Evolutionary conservation across 108 stramenopile species (phyloP), one percentile per base, ranked within the genome.

Genomic region (Cyclotella atomus): DNA sequence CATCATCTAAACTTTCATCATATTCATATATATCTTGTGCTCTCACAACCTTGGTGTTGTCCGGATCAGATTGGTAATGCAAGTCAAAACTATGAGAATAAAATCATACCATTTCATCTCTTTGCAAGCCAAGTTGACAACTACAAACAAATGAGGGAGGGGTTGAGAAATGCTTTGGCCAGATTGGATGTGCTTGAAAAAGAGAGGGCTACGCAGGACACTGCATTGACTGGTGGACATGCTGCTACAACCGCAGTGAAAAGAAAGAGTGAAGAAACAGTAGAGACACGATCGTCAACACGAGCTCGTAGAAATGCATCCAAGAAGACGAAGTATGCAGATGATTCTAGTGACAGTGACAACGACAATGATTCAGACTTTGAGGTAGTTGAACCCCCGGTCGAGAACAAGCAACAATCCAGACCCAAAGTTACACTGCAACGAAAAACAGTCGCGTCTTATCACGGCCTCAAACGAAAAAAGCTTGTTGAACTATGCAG

Each of bases 401-500:
- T 45, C 15, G 49, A 34, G 23, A 19, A 55, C 64, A 47, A 19
- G n/a, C n/a, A n/a, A n/a, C n/a, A n/a, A n/a, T n/a, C n/a, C n/a
- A n/a, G n/a, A 33, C 34, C 43, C 15, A 66, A 50, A 56, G 67
- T 43, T 41, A 19, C 29, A 34, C 47, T 62, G 45, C 49, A 56
- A 28, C 66, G 47, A 46, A 79, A 70, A 43, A 35, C 77, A 16
- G 46, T 55, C 9, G 33, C 41, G 6, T 36, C 23, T 19, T 84
- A 86, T 63, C 69, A 86, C 36, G 34, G 35, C 7, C 44, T 84
- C 61, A 88, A 86, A 54, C 61, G 52, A 28, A 84, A 73, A 23
- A 64, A 82, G 24, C 59, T 85, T 14, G 66, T 68, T 34, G 77
- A 75, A 44, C 72, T 86, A 16, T 87, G 85, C 62, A 61, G 52